Evolutionary conservation across 495 filamentous ascomycete genomes (phyloP).

Genomic region (Letharia columbiana): DNA sequence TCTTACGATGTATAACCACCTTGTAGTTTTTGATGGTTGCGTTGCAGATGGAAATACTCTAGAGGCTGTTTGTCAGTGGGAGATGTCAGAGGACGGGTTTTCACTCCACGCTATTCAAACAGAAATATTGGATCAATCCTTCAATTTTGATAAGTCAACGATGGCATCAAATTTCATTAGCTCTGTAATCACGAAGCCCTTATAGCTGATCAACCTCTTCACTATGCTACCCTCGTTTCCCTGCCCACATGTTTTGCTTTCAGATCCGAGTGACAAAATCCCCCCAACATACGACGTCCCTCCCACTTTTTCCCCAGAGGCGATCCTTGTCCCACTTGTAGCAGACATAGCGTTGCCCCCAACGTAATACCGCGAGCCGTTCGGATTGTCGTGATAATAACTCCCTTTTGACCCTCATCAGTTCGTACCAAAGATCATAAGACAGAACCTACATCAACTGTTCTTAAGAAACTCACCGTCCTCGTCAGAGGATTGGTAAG

Average conservation of each 20-base stretch:
- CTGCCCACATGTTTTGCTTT: not conserved
- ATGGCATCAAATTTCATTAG: not conserved
- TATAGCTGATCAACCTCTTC: not conserved
- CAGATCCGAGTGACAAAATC: no score
- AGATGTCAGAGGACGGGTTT: not conserved
- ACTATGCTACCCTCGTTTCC: not conserved
- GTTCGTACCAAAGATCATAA: no score
- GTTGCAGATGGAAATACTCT: not conserved
- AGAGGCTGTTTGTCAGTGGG: not conserved
- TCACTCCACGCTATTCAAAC: not conserved
- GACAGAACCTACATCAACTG: no score
- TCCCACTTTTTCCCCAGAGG: no score
- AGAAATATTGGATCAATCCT: not conserved
- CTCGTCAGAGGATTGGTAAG: no score
- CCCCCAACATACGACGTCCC: no score
- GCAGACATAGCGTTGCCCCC: no score
- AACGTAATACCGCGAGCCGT: no score
- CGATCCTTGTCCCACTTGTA: no score
- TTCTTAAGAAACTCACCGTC: no score
- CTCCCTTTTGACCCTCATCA: no score
- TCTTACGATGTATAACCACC: slow-evolving; percentile 1
- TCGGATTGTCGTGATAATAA: no score
- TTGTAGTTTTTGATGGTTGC: not conserved
- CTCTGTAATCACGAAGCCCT: not conserved
- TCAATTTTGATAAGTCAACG: not conserved